Conservation (phyloP, 2,329 filamentous ascomycete species). For the Fusarium sp. region DNA sequence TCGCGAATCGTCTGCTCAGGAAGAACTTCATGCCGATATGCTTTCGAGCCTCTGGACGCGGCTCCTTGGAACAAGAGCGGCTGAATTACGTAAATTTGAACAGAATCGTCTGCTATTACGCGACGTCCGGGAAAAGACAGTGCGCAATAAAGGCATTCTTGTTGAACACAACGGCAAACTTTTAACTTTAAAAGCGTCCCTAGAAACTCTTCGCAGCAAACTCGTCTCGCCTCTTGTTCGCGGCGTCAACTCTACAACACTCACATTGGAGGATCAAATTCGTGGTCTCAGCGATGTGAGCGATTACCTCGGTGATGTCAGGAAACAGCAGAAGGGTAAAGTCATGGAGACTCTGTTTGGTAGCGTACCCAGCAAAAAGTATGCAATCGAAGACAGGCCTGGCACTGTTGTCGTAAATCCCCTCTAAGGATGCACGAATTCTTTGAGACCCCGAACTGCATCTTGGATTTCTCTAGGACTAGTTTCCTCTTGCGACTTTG, state of each 20-base stretch:
- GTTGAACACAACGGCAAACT: conserved; percentile 88
- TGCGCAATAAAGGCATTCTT: conserved; percentile 87
- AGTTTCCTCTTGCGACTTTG: background rate
- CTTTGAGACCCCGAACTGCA: background rate
- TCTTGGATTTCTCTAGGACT: background rate
- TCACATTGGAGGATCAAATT: conserved; percentile 88
- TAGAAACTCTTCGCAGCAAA: conserved; percentile 85
- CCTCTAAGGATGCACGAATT: conserved; percentile 4
- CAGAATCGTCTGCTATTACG: conserved; percentile 84
- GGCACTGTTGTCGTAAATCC: conserved; percentile 32
- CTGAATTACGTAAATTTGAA: conserved; percentile 87
- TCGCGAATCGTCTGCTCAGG: conserved; percentile 83
- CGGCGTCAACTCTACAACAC: conserved; percentile 72
- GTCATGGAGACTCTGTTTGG: conserved; percentile 84
- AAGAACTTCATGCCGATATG: conserved; percentile 82
- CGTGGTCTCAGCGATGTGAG: conserved; percentile 83
- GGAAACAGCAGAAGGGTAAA: conserved; percentile 84
- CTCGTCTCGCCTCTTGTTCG: conserved; percentile 86
- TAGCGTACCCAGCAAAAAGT: conserved; percentile 48
- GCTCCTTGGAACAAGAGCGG: conserved; percentile 80
- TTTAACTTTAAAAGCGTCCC: conserved; percentile 83
- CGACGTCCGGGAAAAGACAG: conserved; percentile 82
- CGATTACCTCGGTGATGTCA: conserved; percentile 77
- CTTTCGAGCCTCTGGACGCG: conserved; percentile 87
- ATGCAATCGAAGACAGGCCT: conserved; percentile 48